Evolutionary conservation across 176 grass and related monocot species (phyloP), one percentile per base, ranked within the genome.

Genomic region (Avena sativa): DNA sequence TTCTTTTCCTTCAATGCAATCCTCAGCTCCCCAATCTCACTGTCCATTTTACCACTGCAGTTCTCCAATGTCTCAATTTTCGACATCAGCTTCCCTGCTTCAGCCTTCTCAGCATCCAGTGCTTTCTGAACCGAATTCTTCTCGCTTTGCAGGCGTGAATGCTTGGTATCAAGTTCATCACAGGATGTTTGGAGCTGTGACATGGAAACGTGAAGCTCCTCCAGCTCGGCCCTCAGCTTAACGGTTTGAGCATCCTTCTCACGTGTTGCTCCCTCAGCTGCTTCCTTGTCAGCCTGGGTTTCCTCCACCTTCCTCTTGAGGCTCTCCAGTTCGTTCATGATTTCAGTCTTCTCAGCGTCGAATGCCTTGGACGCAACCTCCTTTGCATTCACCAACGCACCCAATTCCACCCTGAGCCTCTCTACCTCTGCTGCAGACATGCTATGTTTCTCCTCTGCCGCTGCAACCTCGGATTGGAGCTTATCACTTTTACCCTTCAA

Each of bases 41-140:
- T 44, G 62, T 86, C 90, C 62, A 71, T 86, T 49, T 84, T 34
- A 70, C 49, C 66, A 32, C 74, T 92, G 74, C 60, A 78, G 36
- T 81, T 93, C 84, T 87, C 68, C 0, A 93, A 59, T 70, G 81
- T 69, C 81, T 93, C 79, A 14, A 91, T 83, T 57, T 86, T 88
- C 4, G 26, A 81, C 69, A 30, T 85, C 65, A 95, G 81, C 78
- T 68, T 69, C 34, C 10, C 12, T 6, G 82, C 67, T 89, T 83
- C 87, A 26, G 43, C 79, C 66, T 83, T 89, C 81, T 89, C 78
- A 23, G 76, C 73, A 80, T 87, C 48, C 3, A 95, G 60, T 14
- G 56, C 81, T 8, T 84, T 82, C n/a, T 61, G 21, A 51, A 92
- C 49, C 34, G 78, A 87, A 34, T 87, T 86, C 70, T 82, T 91